Evolutionary conservation across 768 basidiomycete genomes (phyloP), one percentile per base, ranked within the genome.

Genomic region (Brasilioporus rufonigricans): DNA sequence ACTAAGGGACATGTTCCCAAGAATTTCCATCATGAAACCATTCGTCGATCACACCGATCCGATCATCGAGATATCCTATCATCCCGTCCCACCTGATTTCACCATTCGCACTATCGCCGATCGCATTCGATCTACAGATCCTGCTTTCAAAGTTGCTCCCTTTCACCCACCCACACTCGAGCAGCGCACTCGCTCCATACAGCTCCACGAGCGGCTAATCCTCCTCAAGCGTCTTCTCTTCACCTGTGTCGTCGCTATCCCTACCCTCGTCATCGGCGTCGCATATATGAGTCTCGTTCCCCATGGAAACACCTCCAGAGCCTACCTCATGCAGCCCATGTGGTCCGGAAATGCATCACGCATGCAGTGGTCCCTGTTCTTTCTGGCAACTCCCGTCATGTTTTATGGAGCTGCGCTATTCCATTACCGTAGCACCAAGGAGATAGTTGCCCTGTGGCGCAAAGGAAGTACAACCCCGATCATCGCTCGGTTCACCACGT

Each of bases 191-290:
- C 77, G 75, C 18, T 61, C 64, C 24, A 82, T 87, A 70, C 87
- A 85, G 57, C 67, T 66, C 19, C 76, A 66, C n/a, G 91, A 92
- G 66, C 80, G 68, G 52, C 71, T 68, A 3, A 62, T 68, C 0
- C 71, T 91, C 3, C 74, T 89, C 10, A 58, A 58, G 6, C 83
- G 85, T 36, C 78, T 90, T 7, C 27, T 80, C 13, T 76, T 87
- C 49, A 75, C 88, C 1, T 58, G 87, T 23, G 44, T 87, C 36
- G 72, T 84, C 41, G 84, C 87, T 18, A 79, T 93, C 43, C 91
- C 91, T 0, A 85, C 89, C 0, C 87, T 94, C 67, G 73, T 93
- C 56, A 82, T 93, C 57, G 86, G 81, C 2, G 80, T 93, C 50
- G 83, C 91, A 11, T 90, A 82, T 61, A 89, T 88, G 86, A 79